phyloP scores from a whole-genome alignment of 2,329 filamentous ascomycete genomes.

The Diaporthe citri region DNA sequence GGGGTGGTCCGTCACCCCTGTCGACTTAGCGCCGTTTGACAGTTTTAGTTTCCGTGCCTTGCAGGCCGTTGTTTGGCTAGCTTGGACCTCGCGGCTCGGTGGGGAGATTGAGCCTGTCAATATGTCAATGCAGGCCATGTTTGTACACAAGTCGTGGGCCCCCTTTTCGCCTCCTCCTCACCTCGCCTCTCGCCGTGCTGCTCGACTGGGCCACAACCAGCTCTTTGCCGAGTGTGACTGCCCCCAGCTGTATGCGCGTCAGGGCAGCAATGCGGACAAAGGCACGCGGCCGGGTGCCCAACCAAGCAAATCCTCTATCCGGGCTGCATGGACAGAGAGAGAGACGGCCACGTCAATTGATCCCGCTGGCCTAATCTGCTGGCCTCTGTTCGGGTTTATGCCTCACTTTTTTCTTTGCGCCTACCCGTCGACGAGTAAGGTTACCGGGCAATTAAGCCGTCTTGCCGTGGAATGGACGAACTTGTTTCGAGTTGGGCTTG shows the following conservation, averaged over 20 bases:
- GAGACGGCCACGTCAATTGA: conserved; percentile 4
- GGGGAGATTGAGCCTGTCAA: conserved; percentile 23
- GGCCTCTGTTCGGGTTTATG: background rate
- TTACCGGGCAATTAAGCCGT: conserved; percentile 18
- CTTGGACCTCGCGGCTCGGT: background rate
- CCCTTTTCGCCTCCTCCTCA: conserved; percentile 4
- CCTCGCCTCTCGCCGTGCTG: background rate
- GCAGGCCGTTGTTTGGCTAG: conserved; percentile 25
- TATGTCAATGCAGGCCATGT: conserved; percentile 21
- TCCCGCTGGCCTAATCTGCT: background rate
- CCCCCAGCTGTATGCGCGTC: background rate
- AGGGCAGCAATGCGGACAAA: background rate
- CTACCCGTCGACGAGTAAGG: background rate
- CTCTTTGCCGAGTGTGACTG: background rate
- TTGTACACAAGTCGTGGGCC: background rate
- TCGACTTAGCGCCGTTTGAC: conserved; percentile 28
- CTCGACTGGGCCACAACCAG: background rate
- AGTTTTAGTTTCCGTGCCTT: conserved; percentile 34
- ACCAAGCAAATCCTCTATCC: background rate
- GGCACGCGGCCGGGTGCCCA: background rate
- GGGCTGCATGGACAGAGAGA: background rate
- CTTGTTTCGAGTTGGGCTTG: conserved; percentile 17
- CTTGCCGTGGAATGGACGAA: conserved; percentile 17
- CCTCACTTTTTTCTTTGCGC: background rate
- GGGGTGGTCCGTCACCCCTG: background rate